phyloP scores from a whole-genome alignment of 352 stramenopile species.

The Globisporangium radiosum region DNA sequence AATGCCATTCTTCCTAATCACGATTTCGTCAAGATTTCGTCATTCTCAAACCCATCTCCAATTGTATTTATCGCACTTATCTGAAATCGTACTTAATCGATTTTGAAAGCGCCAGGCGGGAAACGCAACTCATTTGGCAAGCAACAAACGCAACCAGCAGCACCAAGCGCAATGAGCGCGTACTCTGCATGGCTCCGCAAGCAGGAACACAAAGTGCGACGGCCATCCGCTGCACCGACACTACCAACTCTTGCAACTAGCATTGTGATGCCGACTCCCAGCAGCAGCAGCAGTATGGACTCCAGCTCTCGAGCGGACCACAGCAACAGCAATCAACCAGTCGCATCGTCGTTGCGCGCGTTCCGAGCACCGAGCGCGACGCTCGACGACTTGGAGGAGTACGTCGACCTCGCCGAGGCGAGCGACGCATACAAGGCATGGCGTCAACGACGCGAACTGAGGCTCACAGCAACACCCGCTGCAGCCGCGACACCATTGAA shows the following conservation, averaged over 20 bases:
- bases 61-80: background rate
- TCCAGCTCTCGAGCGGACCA: too few relatives aligned
- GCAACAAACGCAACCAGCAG: conserved; percentile 3
- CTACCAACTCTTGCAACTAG: too few relatives aligned
- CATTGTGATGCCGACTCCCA: background rate
- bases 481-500: background rate
- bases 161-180: conserved; percentile 7
- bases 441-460: conserved; percentile 3
- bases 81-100: background rate
- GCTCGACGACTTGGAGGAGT: background rate
- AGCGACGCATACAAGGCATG: conserved; percentile 10
- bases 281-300: background rate
- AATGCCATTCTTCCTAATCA: too few relatives aligned
- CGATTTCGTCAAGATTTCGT: background rate
- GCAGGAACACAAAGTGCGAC: conserved; percentile 24
- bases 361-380: conserved; percentile 1
- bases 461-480: background rate
- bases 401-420: conserved; percentile 5
- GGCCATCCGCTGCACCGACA: background rate
- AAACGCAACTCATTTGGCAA: background rate
- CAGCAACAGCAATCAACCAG: background rate
- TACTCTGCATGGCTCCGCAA: conserved; percentile 43
- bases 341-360: background rate
- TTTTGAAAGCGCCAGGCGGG: background rate
- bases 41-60: background rate